Evolutionary conservation across 306 rosid species (phyloP).

Genomic region (Sechiopsis laciniata): DNA sequence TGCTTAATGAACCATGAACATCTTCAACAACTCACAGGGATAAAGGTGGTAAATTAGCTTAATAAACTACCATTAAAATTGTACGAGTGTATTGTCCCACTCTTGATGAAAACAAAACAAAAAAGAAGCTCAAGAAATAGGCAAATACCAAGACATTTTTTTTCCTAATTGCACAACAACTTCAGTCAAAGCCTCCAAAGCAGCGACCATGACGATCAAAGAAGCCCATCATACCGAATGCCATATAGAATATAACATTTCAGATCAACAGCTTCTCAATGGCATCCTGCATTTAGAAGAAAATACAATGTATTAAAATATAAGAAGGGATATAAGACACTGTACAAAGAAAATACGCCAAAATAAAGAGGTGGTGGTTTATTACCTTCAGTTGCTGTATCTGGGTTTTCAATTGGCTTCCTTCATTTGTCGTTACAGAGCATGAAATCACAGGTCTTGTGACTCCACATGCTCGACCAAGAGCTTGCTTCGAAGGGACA

Average conservation of each 20-base stretch:
- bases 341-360: neutral
- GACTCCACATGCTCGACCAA: slow-evolving; percentile 96
- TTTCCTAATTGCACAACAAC: slow-evolving; percentile 19
- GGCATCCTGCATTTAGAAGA: slow-evolving; percentile 59
- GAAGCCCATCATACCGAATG: slow-evolving; percentile 85
- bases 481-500: slow-evolving; percentile 92
- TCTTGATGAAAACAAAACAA: slow-evolving; percentile 2
- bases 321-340: neutral
- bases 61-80: slow-evolving; percentile 17
- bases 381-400: slow-evolving; percentile 76
- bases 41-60: slow-evolving; percentile 2
- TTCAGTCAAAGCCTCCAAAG: slow-evolving; percentile 89
- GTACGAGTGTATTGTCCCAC: slow-evolving; percentile 18
- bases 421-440: slow-evolving; percentile 86
- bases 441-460: slow-evolving; percentile 86
- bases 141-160: slow-evolving; percentile 8
- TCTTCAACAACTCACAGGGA: slow-evolving; percentile 7
- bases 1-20: neutral
- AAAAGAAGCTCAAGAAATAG: neutral
- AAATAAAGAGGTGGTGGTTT: neutral
- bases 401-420: slow-evolving; percentile 85
- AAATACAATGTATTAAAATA: neutral
- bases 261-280: slow-evolving; percentile 89
- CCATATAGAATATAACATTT: slow-evolving; percentile 20
- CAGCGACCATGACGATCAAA: slow-evolving; percentile 45